These are phyloP conservation scores for Eutrema japonicum DNA, from an alignment of 345 rosid genomes.

Conservation along the genomic window DNA sequence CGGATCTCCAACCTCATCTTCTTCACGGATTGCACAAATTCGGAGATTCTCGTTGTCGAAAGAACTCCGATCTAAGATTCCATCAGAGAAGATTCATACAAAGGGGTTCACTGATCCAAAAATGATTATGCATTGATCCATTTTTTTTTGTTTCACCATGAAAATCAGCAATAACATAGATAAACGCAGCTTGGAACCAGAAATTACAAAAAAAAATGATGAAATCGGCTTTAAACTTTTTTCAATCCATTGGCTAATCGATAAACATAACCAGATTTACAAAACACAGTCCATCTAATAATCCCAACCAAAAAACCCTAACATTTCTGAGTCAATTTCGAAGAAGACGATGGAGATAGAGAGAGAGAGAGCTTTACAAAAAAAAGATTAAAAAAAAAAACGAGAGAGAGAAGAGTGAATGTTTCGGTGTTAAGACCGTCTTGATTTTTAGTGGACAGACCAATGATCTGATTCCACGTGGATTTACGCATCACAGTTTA, in stretches of 20 bases:
- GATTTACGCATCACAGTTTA: conserved; percentile 48
- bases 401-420: not conserved
- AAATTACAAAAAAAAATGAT: not conserved
- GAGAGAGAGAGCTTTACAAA: conserved; percentile 31
- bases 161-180: not conserved
- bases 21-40: not conserved
- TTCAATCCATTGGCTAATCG: not conserved
- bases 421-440: conserved; percentile 27
- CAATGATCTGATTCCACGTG: conserved; percentile 52
- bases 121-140: not conserved
- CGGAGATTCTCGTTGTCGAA: conserved; percentile 4
- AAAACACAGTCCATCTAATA: conserved; percentile 16
- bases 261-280: conserved; percentile 32
- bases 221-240: not conserved
- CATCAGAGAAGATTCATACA: conserved; percentile 18
- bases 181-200: not conserved
- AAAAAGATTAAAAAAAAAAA: not conserved
- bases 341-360: conserved; percentile 19
- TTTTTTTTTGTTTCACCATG: not conserved
- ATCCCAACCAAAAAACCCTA: conserved; percentile 19
- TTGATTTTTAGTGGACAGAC: not conserved
- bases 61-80: conserved; percentile 20
- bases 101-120: conserved; percentile 9
- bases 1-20: conserved; percentile 3
- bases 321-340: conserved; percentile 38